These are phyloP conservation scores for Alternaria sp. DNA, from an alignment of 2,329 filamentous ascomycete species.

Conservation along the genomic window DNA sequence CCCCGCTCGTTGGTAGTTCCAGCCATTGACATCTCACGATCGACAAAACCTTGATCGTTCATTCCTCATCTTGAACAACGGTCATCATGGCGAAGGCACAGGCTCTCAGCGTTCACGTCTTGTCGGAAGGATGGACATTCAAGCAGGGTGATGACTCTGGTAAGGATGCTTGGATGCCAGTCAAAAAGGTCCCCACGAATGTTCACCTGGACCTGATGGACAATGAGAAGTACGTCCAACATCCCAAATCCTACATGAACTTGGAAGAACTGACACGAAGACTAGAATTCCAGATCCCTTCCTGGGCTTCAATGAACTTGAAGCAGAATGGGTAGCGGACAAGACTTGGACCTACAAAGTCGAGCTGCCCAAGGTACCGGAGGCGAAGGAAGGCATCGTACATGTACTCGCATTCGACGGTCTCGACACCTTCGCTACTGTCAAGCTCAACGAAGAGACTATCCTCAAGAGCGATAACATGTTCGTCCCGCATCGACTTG, in stretches of 20 bases:
- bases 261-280: neutral
- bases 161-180: conserved; percentile 52
- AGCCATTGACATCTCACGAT: no score
- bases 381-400: conserved; percentile 35
- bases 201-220: conserved; percentile 57
- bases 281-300: conserved; percentile 58
- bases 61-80: neutral
- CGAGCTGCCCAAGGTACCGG: conserved; percentile 44
- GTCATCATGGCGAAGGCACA: conserved; percentile 35
- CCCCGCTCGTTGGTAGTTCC: conserved; percentile 12
- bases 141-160: conserved; percentile 52
- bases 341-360: conserved; percentile 56
- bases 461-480: conserved; percentile 68
- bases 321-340: conserved; percentile 58
- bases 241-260: neutral
- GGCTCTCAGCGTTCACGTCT: conserved; percentile 34
- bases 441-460: conserved; percentile 60
- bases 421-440: conserved; percentile 68
- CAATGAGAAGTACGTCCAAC: conserved; percentile 51
- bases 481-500: conserved; percentile 65
- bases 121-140: conserved; percentile 54
- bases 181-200: conserved; percentile 55
- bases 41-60: no score
- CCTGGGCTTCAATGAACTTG: conserved; percentile 58
- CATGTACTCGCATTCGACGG: conserved; percentile 66